Percentiles rank a stretch among this genome's conserved stretches.
phyloP scores from a whole-genome alignment of 2,329 filamentous ascomycete species.

The Apiospora arundinis region DNA sequence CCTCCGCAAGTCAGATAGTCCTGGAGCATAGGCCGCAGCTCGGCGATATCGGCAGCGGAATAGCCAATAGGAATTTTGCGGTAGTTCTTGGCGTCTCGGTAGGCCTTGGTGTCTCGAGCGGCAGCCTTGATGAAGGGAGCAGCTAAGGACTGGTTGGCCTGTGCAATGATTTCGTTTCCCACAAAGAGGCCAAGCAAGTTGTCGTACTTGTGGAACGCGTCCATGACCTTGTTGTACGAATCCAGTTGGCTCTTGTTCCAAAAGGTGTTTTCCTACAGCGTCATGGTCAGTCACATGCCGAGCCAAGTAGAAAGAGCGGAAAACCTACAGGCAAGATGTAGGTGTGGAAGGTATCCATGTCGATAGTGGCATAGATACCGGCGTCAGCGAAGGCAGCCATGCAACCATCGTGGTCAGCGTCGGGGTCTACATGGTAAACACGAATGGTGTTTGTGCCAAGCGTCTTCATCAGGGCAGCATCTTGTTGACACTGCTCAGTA shows the following conservation, averaged over 20 bases:
- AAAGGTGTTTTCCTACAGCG: constrained; percentile 57
- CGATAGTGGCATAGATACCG: constrained; percentile 69
- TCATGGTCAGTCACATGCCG: not conserved
- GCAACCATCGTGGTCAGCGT: constrained; percentile 67
- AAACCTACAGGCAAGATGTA: constrained; percentile 67
- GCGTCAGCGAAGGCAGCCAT: constrained; percentile 69
- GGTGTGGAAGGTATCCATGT: constrained; percentile 65
- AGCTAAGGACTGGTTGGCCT: constrained; percentile 59
- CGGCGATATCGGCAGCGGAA: constrained; percentile 79
- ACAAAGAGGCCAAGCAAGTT: constrained; percentile 74
- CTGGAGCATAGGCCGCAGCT: constrained; percentile 54
- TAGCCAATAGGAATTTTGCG: constrained; percentile 76
- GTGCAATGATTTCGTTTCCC: constrained; percentile 77
- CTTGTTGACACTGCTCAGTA: constrained; percentile 60
- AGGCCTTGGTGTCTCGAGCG: constrained; percentile 78
- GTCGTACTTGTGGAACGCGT: constrained; percentile 67
- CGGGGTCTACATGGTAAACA: constrained; percentile 67
- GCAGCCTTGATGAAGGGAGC: constrained; percentile 74
- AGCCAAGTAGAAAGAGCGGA: not conserved
- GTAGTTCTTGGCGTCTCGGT: constrained; percentile 74
- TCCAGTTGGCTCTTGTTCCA: constrained; percentile 79
- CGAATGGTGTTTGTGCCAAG: constrained; percentile 69
- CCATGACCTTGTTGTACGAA: constrained; percentile 65
- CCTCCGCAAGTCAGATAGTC: constrained; percentile 71
- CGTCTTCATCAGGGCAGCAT: constrained; percentile 67